Percentiles rank a stretch among this genome's conserved stretches.
Evolutionary conservation across 257 asterid genomes (phyloP).

Genomic region (Solanum microdontum): DNA sequence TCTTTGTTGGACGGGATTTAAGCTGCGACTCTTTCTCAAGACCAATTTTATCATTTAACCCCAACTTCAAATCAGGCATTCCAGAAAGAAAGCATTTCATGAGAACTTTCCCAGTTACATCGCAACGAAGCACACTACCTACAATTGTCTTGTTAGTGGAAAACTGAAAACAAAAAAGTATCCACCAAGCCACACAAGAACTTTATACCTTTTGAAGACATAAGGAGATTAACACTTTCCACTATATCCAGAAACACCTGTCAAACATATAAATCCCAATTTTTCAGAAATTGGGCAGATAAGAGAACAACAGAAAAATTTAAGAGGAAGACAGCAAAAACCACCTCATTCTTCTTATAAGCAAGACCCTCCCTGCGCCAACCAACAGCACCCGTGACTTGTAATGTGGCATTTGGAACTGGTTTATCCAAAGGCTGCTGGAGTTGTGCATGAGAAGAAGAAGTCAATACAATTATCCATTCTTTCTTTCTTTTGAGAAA

Average conservation of each 20-base stretch:
- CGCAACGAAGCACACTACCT: conserved; percentile 97
- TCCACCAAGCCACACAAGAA: neutral
- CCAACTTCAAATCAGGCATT: conserved; percentile 98
- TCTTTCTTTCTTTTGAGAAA: neutral
- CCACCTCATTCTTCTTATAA: conserved; percentile 96
- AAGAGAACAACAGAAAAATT: neutral
- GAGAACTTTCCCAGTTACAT: conserved; percentile 92
- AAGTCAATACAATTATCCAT: conserved; percentile 7
- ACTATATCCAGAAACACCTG: conserved; percentile 98
- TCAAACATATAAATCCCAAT: conserved; percentile 1
- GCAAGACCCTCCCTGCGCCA: conserved; percentile 99
- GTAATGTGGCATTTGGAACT: conserved; percentile 95
- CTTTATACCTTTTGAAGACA: conserved; percentile 87
- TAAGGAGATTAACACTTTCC: conserved; percentile 96
- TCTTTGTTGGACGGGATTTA: conserved; percentile 66
- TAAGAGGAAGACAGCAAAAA: conserved; percentile 1
- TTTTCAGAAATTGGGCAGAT: neutral
- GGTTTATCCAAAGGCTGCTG: conserved; percentile 80
- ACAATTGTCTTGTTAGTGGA: conserved; percentile 11
- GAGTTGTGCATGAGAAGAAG: conserved; percentile 6
- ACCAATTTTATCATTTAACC: conserved; percentile 98
- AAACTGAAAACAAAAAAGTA: neutral
- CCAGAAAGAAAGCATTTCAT: conserved; percentile 99
- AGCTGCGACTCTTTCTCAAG: conserved; percentile 97
- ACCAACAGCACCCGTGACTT: conserved; percentile 99